Evolutionary conservation across 306 rosid genomes (phyloP), one percentile per base, ranked within the genome.

Genomic region (Lablab purpureus): DNA sequence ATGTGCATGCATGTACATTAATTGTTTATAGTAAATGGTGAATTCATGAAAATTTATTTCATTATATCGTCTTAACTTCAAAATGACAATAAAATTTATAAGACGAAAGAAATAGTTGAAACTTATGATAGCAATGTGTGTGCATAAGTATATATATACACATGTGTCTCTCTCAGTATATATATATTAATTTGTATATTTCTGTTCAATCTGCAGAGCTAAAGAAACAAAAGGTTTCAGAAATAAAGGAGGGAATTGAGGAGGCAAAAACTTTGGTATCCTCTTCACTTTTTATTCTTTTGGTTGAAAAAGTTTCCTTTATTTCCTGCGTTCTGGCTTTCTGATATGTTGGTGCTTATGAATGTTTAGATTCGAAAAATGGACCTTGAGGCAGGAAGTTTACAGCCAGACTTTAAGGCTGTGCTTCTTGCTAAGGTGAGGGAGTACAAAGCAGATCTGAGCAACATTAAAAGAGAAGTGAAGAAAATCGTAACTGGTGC

Each of bases 401-500:
- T 93, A 88, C 97, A 82, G 82, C 92, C 97, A 52, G 90, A 81
- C 73, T 45, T 87, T 3, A 93, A 86, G 89, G 92, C 62, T 37
- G 83, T 86, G 71, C 90, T 90, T 83, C 97, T 93, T 85, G 87
- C 89, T 72, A 91, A 90, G 85, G 83, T 93, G 85, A 84, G 98
- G 81, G 98, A 90, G 73, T 93, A 93, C 80, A 93, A 93, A 83
- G 90, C 98, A 55, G 98, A 93, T 79, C 84, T 93, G 69, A 93
- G 90, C 79, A 88, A 85, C 83, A 86, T 91, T 80, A 93, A 90
- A 86, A 88, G 71, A 23, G 91, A 91, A 85, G 89, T 86, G 51
- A 90, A 93, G 87, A 89, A 90, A 85, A 88, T 81, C 54, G 54
- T 43, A 45, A 43, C 76, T 15, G 62, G 80, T 56, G 68, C 3